Base-by-base conservation (phyloP, 495 filamentous ascomycete species). In the Xylaria telfairii region DNA sequence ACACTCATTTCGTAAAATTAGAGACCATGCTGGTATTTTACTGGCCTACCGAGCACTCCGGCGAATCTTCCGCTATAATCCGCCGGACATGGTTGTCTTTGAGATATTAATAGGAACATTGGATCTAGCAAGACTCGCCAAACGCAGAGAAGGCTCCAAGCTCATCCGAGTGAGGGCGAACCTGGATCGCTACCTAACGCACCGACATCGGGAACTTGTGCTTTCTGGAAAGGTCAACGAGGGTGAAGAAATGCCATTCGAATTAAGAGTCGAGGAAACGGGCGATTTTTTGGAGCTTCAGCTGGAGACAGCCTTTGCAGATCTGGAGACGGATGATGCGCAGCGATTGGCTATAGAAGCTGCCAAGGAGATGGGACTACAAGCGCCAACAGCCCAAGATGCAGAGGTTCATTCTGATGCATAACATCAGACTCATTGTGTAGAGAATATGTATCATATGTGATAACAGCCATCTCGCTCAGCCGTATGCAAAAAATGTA, bases 31-130 rank as follows among this genome's bases (percentile, higher is more conserved):
- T 7, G 91, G 90, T 54, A 87, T 88, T 28, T 81, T 93, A 19
- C 83, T 92, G 24, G 89, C 90, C 3, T 81, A 90, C 0, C 85
- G 87, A 59, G 82, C 85, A 1, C 81, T 93, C 80, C 81, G 78
- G 65, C 75, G 83, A 24, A 67, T 81, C 0, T 91, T 92, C 71
- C 81, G 81, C 26, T 88, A 88, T 72, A 72, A 75, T 42, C 84
- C 84, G 30, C 68, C 82, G 2, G 80, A 83, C 47, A 63, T 79
- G 47, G 71, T 84, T 28, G 77, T 82, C 15, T 72, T 86, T 30
- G 83, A 84, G 72, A 69, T 85, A 47, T 71, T 77, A 21, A 42
- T 81, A 17, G 82, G 81, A 28, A 78, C 78, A 3, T 76, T 75
- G 24, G 78, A 79, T 39, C 68, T 84, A 24, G 76, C 77, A 60